Conservation (phyloP, 2,329 filamentous ascomycete genomes). For the Xylaria sp. region DNA sequence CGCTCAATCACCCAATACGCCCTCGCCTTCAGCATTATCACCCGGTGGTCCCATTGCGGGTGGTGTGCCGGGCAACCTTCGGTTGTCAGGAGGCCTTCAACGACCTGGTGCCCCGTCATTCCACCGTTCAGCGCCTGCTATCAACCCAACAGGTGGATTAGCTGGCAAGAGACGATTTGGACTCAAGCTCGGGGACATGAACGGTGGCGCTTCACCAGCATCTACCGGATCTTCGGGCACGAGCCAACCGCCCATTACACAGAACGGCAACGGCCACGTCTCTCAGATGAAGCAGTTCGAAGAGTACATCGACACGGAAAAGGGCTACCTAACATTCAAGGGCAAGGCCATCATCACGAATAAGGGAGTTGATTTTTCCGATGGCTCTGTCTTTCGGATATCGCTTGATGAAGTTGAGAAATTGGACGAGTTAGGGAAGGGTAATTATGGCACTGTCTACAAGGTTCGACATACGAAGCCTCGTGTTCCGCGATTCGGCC, state of each 20-base stretch:
- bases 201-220: conserved; percentile 46
- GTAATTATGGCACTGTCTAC: conserved; percentile 98
- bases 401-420: conserved; percentile 93
- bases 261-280: conserved; percentile 47
- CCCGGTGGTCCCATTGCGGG: conserved; percentile 39
- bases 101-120: conserved; percentile 57
- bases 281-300: conserved; percentile 66
- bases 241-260: conserved; percentile 42
- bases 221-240: conserved; percentile 46
- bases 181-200: conserved; percentile 65
- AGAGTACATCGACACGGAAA: conserved; percentile 89
- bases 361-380: conserved; percentile 89
- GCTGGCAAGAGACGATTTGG: conserved; percentile 68
- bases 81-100: conserved; percentile 49
- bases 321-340: conserved; percentile 89
- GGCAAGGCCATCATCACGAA: conserved; percentile 90
- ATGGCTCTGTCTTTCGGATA: conserved; percentile 88
- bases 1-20: conserved; percentile 39
- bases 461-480: conserved; percentile 86
- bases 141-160: conserved; percentile 46
- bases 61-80: conserved; percentile 50
- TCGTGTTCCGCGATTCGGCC: conserved; percentile 61
- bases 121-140: conserved; percentile 58
- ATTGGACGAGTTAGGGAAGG: conserved; percentile 91
- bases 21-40: conserved; percentile 41